Conservation (phyloP, 2,329 filamentous ascomycete species). For the Claviceps africana region DNA sequence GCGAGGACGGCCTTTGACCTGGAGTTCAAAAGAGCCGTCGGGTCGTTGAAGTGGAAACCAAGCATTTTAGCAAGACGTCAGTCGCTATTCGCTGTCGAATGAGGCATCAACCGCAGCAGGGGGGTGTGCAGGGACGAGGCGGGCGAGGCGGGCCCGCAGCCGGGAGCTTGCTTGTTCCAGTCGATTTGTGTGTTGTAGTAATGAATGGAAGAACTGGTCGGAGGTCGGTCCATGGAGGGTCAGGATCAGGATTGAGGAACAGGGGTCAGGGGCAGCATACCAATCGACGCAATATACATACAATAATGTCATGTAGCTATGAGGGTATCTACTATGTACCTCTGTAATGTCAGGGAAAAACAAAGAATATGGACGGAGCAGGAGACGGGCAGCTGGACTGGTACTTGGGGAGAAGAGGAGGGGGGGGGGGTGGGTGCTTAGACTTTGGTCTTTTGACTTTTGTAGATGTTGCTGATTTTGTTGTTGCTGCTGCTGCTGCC, state of each 20-base stretch:
- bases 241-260: constrained; percentile 4
- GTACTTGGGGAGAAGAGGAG: no score
- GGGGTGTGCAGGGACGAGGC: constrained; percentile 11
- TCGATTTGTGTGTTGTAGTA: constrained; percentile 1
- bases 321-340: no score
- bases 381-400: not conserved
- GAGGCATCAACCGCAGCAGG: constrained; percentile 9
- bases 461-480: not conserved
- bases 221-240: constrained; percentile 2
- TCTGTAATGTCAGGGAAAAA: not conserved
- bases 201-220: not conserved
- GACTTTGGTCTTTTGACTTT: not conserved
- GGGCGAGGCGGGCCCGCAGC: constrained; percentile 12
- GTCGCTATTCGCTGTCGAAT: constrained; percentile 5
- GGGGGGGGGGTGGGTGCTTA: constrained; percentile 9
- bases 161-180: constrained; percentile 16
- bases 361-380: constrained; percentile 1
- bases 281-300: not conserved
- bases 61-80: constrained; percentile 4
- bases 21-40: no score
- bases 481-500: not conserved
- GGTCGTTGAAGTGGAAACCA: constrained; percentile 2
- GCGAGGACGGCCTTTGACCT: not conserved
- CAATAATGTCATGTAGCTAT: not conserved
- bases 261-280: constrained; percentile 3